A percentile compares a stretch with the other conserved stretches of the same genome.
These are phyloP conservation scores for Erysimum cheiranthoides DNA, from an alignment of 345 rosid species.

Conservation along the genomic window DNA sequence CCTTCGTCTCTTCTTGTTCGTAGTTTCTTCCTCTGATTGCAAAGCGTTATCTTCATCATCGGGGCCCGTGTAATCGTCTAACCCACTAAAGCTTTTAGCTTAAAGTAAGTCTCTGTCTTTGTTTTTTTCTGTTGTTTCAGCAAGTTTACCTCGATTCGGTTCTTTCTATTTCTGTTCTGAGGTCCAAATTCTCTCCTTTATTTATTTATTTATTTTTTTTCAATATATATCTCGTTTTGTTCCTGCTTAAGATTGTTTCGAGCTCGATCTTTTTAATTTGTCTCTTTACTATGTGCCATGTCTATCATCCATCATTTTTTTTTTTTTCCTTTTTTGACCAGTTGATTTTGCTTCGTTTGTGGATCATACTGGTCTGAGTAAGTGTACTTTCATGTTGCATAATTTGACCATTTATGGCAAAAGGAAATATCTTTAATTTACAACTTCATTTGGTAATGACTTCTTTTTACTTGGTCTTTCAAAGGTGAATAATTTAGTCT, in stretches of 20 bases:
- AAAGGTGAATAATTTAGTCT: background rate
- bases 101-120: constrained; percentile 34
- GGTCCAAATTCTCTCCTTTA: background rate
- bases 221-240: background rate
- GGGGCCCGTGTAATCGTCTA: constrained; percentile 7
- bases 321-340: background rate
- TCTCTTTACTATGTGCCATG: background rate
- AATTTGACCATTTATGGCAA: background rate
- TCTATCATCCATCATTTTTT: background rate
- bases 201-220: too few relatives aligned
- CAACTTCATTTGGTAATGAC: background rate
- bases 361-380: constrained; percentile 18
- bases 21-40: constrained; percentile 15
- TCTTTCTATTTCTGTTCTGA: constrained; percentile 27
- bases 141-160: constrained; percentile 7
- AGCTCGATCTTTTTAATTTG: background rate
- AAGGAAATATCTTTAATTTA: background rate
- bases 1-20: constrained; percentile 16
- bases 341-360: constrained; percentile 14
- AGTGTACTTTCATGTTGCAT: constrained; percentile 12
- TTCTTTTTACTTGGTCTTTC: background rate
- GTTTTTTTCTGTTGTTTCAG: constrained; percentile 24
- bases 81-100: constrained; percentile 5
- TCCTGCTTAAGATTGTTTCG: background rate
- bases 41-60: constrained; percentile 17